These are phyloP conservation scores for Crucihimalaya himalaica DNA, from an alignment of 345 rosid species.

Conservation along the genomic window DNA sequence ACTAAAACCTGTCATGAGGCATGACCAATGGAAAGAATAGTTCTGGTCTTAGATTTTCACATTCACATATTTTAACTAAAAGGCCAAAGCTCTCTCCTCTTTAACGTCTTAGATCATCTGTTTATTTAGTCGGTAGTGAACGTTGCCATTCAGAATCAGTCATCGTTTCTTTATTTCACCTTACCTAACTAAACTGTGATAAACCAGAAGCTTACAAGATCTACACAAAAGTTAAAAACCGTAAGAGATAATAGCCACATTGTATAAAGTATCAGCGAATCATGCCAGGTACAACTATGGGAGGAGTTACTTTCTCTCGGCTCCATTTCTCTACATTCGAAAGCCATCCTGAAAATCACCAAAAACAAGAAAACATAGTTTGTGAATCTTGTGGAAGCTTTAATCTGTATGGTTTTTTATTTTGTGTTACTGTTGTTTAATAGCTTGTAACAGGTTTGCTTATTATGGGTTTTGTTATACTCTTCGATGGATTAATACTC, in stretches of 20 bases:
- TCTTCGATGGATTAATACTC: too few relatives aligned
- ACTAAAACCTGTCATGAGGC: conserved; percentile 34
- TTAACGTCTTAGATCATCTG: conserved; percentile 22
- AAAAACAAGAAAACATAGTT: neutral
- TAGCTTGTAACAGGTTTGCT: too few relatives aligned
- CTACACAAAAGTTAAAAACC: neutral
- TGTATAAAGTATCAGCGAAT: conserved; percentile 18
- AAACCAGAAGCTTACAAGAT: neutral
- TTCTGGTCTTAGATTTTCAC: conserved; percentile 7
- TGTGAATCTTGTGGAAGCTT: neutral
- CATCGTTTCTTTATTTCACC: neutral
- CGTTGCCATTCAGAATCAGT: conserved; percentile 22
- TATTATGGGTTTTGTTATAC: too few relatives aligned
- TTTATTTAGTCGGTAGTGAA: conserved; percentile 16
- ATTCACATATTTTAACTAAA: neutral
- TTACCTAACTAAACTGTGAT: conserved; percentile 19
- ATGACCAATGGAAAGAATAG: conserved; percentile 18
- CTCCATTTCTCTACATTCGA: conserved; percentile 59
- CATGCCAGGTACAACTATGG: conserved; percentile 51
- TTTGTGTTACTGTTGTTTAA: too few relatives aligned
- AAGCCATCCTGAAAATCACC: conserved; percentile 53
- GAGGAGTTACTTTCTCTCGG: conserved; percentile 47
- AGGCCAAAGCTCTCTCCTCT: conserved; percentile 18
- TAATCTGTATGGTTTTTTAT: neutral
- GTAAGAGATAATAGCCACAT: neutral